Percentiles rank a stretch among this genome's conserved stretches.
These are phyloP conservation scores for Corynascus novoguineensis DNA, from an alignment of 495 filamentous ascomycete genomes.

Conservation along the genomic window DNA sequence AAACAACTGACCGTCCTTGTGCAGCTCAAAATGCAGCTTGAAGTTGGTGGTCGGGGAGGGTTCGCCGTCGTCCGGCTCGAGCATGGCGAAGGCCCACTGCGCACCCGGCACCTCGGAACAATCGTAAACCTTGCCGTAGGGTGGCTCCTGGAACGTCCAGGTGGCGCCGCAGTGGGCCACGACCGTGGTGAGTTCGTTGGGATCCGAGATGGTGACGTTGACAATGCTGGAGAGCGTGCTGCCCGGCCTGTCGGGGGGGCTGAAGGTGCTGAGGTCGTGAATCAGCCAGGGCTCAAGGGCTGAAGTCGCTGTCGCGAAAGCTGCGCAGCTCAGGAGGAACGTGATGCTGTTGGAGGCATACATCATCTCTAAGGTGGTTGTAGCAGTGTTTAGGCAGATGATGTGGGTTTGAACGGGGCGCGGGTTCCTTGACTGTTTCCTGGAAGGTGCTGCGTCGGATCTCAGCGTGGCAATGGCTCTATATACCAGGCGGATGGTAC, in stretches of 20 bases:
- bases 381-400: neutral
- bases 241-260: constrained; percentile 6
- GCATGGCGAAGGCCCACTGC: constrained; percentile 18
- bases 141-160: constrained; percentile 12
- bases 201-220: constrained; percentile 15
- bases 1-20: constrained; percentile 5
- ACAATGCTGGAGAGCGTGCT: constrained; percentile 5
- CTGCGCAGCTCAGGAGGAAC: neutral
- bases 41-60: constrained; percentile 20
- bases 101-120: constrained; percentile 12
- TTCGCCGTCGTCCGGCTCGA: neutral
- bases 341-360: neutral
- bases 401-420: neutral
- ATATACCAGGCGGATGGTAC: too few species aligned
- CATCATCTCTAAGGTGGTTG: neutral
- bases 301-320: neutral
- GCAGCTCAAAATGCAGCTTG: constrained; percentile 10
- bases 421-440: neutral
- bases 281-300: constrained; percentile 12
- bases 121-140: constrained; percentile 7
- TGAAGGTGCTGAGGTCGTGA: constrained; percentile 7
- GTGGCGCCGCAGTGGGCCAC: constrained; percentile 7
- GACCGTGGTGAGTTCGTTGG: constrained; percentile 9
- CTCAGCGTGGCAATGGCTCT: too few species aligned
- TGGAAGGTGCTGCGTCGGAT: neutral